These are phyloP conservation scores for Metarhizium anisopliae DNA, from an alignment of 2,329 filamentous ascomycete species.

Conservation along the genomic window DNA sequence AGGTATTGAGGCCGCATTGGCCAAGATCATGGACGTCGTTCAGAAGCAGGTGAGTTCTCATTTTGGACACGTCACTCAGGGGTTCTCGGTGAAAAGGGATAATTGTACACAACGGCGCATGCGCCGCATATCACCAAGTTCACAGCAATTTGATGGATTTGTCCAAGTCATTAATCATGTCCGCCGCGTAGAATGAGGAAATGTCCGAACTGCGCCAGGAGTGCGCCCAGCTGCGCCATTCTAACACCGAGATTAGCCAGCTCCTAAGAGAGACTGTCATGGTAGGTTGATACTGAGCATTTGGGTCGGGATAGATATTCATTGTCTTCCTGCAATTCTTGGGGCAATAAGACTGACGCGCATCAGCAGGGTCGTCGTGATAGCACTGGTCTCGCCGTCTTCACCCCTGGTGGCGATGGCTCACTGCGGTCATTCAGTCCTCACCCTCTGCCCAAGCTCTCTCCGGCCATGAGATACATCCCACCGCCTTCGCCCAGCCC, in stretches of 20 bases:
- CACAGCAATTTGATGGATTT: background rate
- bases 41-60: conserved; percentile 12
- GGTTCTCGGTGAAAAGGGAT: background rate
- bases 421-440: conserved; percentile 9
- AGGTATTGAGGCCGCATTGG: conserved; percentile 12
- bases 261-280: conserved; percentile 13
- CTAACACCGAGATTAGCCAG: conserved; percentile 14
- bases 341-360: background rate
- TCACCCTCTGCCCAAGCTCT: conserved; percentile 6
- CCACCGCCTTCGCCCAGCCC: conserved; percentile 8
- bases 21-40: conserved; percentile 13
- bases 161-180: background rate
- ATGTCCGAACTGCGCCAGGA: conserved; percentile 14
- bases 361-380: conserved; percentile 4
- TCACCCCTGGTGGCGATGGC: conserved; percentile 4
- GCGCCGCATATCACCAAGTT: background rate
- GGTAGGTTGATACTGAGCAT: conserved; percentile 5
- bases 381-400: conserved; percentile 2
- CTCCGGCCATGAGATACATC: conserved; percentile 8
- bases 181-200: conserved; percentile 11
- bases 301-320: background rate
- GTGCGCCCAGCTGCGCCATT: conserved; percentile 14
- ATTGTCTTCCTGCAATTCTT: background rate
- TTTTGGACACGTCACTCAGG: conserved; percentile 4
- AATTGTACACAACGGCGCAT: background rate